Evolutionary conservation across 805 yeast species (phyloP).

Genomic region (Suhomyces canberraensis): DNA sequence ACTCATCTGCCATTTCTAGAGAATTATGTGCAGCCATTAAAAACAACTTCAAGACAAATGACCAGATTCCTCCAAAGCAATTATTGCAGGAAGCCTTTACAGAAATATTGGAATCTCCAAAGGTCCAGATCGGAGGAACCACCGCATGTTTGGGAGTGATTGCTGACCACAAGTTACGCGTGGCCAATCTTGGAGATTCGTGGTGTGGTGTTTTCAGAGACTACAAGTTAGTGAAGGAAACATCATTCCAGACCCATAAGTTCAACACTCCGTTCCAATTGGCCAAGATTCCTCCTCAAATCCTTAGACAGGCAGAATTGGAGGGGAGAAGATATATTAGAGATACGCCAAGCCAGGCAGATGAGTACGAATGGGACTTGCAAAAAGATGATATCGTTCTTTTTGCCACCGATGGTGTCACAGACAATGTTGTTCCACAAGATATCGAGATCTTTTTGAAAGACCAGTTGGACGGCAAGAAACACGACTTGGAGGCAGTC

Average conservation of each 20-base stretch:
- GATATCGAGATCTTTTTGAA: conserved; percentile 69
- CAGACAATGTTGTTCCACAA: conserved; percentile 73
- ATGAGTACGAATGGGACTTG: conserved; percentile 61
- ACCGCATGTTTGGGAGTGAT: conserved; percentile 85
- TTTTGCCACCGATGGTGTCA: conserved; percentile 91
- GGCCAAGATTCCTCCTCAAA: conserved; percentile 71
- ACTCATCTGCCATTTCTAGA: conserved; percentile 81
- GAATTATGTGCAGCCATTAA: conserved; percentile 65
- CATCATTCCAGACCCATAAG: conserved; percentile 76
- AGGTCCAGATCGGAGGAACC: conserved; percentile 86
- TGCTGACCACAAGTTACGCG: conserved; percentile 52
- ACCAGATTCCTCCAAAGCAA: conserved; percentile 36
- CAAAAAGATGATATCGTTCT: conserved; percentile 71
- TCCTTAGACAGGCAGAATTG: conserved; percentile 49
- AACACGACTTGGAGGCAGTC: conserved; percentile 38
- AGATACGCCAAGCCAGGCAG: conserved; percentile 69
- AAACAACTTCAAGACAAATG: conserved; percentile 26
- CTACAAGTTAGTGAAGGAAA: conserved; percentile 56
- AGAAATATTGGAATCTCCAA: conserved; percentile 48
- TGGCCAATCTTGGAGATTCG: conserved; percentile 90
- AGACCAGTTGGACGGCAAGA: conserved; percentile 42
- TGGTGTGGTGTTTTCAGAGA: conserved; percentile 86
- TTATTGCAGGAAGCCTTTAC: conserved; percentile 58
- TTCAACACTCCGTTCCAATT: conserved; percentile 93
- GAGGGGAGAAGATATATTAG: conserved; percentile 63